phyloP scores from a whole-genome alignment of 2,329 filamentous ascomycete species.

The Aspergillus chevalieri region DNA sequence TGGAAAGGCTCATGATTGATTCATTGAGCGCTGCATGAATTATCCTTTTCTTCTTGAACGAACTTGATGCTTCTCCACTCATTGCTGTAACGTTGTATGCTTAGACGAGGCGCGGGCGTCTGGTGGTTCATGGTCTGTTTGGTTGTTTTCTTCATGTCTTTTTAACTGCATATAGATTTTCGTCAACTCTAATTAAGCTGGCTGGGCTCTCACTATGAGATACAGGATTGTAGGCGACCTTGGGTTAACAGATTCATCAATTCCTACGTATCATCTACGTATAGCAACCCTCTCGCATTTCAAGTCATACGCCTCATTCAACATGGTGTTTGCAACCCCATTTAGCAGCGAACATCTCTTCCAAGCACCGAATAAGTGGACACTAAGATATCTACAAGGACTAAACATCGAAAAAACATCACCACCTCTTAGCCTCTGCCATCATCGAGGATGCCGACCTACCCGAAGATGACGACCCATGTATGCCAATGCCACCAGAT shows the following conservation, averaged over 20 bases:
- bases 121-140: background rate
- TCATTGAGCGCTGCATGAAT: background rate
- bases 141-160: background rate
- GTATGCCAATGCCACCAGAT: background rate
- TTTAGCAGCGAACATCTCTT: background rate
- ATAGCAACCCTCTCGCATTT: too few species aligned
- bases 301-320: too few species aligned
- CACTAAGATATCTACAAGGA: background rate
- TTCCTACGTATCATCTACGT: too few species aligned
- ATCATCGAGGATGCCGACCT: background rate
- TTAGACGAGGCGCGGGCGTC: slow-evolving; percentile 23
- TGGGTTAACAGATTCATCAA: too few species aligned
- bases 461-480: background rate
- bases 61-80: slow-evolving; percentile 19
- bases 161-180: too few species aligned
- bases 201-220: too few species aligned
- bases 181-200: too few species aligned
- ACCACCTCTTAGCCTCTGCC: background rate
- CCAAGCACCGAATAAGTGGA: background rate
- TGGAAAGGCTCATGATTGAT: slow-evolving; percentile 12
- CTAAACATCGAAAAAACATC: background rate
- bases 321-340: too few species aligned
- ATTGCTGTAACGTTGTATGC: slow-evolving; percentile 6
- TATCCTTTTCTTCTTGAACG: background rate
- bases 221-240: too few species aligned